Evolutionary conservation across 139 green algal genomes (phyloP), one percentile per base, ranked within the genome.

Genomic region (Deuterostichococcus epilithicus): DNA sequence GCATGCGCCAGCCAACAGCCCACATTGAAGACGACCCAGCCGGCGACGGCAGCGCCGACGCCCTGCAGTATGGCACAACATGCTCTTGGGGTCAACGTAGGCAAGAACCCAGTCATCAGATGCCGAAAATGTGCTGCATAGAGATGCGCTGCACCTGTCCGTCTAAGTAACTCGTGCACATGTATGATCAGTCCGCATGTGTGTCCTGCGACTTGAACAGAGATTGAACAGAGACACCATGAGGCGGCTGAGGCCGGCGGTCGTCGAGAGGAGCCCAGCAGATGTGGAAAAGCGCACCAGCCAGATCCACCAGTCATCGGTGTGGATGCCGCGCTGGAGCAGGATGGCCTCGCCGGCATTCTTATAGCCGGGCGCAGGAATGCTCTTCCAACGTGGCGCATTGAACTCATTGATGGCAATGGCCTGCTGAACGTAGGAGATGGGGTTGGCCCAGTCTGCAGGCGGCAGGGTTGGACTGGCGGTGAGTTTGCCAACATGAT

Each of bases 381-480:
- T 1, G 1, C 52, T 73, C 67, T 77, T 23, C 79, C 79, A 83
- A 0, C 79, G 68, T 0, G 79, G 74, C 6, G 79, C 79, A 15
- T 26, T 22, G 33, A 83, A 83, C 58, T 83, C 79, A 32, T 83
- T 83, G 32, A 83, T 45, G n/a, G 74, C 79, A 26, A 83, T 36
- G 5, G 74, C 79, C 60, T 44, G 39, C 66, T 83, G 79, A 1
- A 60, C 58, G 42, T 83, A 83, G 20, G 52, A 63, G 18, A 63
- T 20, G 18, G 52, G 52, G 52, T 63, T 63, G 18, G 52, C 52
- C 52, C 52, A 63, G 20, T 63, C 52, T 63, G 52, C 42, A 52
- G 8, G 42, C 42, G 42, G 13, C 8, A 52, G 42, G 42, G 13
- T 8, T 23, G 42, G 42, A 8, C 8, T 52, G 8, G 8, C 8